Evolutionary conservation across 2,329 filamentous ascomycete species (phyloP).

Genomic region (Rutstroemia sp.): DNA sequence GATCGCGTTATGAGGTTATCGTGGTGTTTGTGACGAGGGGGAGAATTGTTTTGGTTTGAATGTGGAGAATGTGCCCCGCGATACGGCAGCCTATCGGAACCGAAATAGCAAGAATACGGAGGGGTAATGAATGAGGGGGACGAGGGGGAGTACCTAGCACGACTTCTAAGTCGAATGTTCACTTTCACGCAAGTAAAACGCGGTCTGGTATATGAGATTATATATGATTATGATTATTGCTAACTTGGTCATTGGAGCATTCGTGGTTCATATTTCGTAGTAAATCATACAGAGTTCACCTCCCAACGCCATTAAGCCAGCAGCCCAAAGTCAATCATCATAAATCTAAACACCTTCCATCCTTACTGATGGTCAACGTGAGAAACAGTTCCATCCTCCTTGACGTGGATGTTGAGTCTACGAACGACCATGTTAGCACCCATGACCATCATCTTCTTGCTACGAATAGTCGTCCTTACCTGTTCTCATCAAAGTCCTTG

Average conservation of each 20-base stretch:
- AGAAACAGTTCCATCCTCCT: slow-evolving; percentile 52
- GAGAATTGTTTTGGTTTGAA: slow-evolving; percentile 3
- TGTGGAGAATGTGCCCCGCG: slow-evolving; percentile 18
- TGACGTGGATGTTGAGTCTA: slow-evolving; percentile 52
- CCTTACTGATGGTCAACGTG: slow-evolving; percentile 43
- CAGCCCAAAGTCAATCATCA: neutral
- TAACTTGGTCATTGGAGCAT: no score
- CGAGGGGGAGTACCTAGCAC: no score
- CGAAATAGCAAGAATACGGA: slow-evolving; percentile 6
- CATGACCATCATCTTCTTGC: no score
- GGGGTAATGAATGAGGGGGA: slow-evolving; percentile 4
- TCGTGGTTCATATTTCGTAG: no score
- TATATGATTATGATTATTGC: no score
- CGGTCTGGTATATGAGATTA: no score
- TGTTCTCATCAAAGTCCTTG: slow-evolving; percentile 42
- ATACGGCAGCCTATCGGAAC: slow-evolving; percentile 12
- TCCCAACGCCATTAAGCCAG: neutral
- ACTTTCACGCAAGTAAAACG: no score
- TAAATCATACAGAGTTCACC: neutral
- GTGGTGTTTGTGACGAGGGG: slow-evolving; percentile 5
- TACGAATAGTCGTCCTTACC: slow-evolving; percentile 15
- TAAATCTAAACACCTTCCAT: neutral
- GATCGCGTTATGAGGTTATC: slow-evolving; percentile 8
- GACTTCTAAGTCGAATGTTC: neutral
- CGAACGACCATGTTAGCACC: slow-evolving; percentile 22